These are phyloP conservation scores for Saccharomycopsis guyanensis DNA, from an alignment of 805 yeast genomes.

Conservation along the genomic window DNA sequence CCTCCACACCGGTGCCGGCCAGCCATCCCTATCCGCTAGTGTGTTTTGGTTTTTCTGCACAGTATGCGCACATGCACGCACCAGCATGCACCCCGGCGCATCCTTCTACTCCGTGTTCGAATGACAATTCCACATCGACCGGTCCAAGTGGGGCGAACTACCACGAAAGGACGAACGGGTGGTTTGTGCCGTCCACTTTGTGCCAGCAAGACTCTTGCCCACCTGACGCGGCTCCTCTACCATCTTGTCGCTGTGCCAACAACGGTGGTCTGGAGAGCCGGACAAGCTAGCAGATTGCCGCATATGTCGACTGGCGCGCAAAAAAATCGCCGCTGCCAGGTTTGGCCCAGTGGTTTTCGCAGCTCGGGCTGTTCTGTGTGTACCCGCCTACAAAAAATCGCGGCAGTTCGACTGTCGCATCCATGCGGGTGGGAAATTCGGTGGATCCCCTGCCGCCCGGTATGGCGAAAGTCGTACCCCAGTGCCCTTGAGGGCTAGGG, in stretches of 20 bases:
- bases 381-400: slow-evolving; percentile 15
- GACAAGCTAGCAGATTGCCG: too few relatives aligned
- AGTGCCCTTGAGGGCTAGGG: slow-evolving; percentile 11
- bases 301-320: too few relatives aligned
- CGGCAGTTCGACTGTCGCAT: background rate
- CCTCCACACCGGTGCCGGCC: too few relatives aligned
- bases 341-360: background rate
- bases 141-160: background rate
- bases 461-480: background rate
- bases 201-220: too few relatives aligned
- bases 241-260: too few relatives aligned
- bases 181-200: too few relatives aligned
- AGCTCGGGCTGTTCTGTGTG: slow-evolving; percentile 10
- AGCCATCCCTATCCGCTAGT: too few relatives aligned
- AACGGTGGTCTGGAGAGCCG: too few relatives aligned
- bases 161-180: too few relatives aligned
- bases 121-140: background rate
- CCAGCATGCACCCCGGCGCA: background rate
- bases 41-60: background rate
- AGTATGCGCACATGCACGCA: background rate
- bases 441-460: slow-evolving; percentile 8
- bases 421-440: slow-evolving; percentile 17
- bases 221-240: too few relatives aligned
- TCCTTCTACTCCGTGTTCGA: background rate
- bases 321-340: background rate